Base-by-base conservation (phyloP, 2,329 filamentous ascomycete species). In the Colletotrichum musicola region DNA sequence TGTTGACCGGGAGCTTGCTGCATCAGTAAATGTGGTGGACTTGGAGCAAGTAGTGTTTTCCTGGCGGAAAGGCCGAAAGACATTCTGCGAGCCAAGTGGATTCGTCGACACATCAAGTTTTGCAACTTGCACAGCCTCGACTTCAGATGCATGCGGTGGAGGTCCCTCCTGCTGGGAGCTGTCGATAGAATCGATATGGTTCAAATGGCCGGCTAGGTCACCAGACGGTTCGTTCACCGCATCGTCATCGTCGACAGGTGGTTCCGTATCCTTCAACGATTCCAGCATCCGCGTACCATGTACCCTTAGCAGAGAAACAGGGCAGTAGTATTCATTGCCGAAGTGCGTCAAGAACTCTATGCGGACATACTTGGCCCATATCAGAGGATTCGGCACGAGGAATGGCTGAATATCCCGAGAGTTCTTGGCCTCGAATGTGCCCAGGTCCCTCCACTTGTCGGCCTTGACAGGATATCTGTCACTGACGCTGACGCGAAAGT, bases 231-330 rank as follows among this genome's bases (percentile, higher is more conserved):
- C 69, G 80, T 85, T 83, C 50, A 82, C 80, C 38, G 88, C 84
- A 18, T 89, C 88, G 16, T 92, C 89, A n/a, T 90, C 88, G 63
- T 88, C 88, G 16, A 86, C 83, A 47, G 85, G 83, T 5, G 58
- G 47, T 72, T 97, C 93, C 64, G 93, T 91, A 63, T 97, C 93
- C 76, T 95, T 94, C 83, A 93, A 93, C 64, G 95, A 95, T 77
- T 99, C 94, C 74, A 98, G 89, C 90, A 99, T 92, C 84, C 97
- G 96, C 0, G 95, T 97, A 6, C 96, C 96, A 79, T 99, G 96
- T 5, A 99, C 92, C 62, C 96, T 89, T 61, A 99, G 84, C 18
- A 99, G 81, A 69, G 95, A 98, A 16, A 99, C 84, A 0, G 96
- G 96, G 75, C 96, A 99, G 78, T 97, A 99, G 78, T 93, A 99